These are phyloP conservation scores for Fusarium proliferatum DNA, from an alignment of 2,329 filamentous ascomycete species.

Conservation along the genomic window DNA sequence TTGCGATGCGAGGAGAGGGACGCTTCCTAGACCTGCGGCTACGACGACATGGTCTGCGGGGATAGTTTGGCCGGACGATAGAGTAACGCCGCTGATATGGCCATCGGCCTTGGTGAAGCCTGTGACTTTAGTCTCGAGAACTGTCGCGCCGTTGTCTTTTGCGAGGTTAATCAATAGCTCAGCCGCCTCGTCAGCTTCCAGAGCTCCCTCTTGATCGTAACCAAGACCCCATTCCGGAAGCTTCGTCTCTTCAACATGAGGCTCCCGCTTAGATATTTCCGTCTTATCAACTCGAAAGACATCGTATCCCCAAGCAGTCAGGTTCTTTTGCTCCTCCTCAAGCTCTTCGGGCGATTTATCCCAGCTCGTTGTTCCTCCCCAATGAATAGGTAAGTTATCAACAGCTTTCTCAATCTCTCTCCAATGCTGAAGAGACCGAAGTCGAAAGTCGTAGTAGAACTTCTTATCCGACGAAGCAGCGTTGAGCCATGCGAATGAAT, in stretches of 20 bases:
- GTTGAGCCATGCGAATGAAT: slow-evolving; percentile 20
- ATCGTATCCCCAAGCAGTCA: slow-evolving; percentile 10
- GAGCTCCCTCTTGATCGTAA: slow-evolving; percentile 13
- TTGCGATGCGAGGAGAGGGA: slow-evolving; percentile 10
- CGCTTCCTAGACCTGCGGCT: slow-evolving; percentile 19
- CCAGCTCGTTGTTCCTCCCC: slow-evolving; percentile 9
- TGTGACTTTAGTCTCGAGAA: neutral
- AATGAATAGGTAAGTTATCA: slow-evolving; percentile 1
- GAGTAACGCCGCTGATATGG: neutral
- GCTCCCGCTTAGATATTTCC: neutral
- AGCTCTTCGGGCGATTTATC: neutral
- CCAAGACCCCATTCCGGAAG: slow-evolving; percentile 14
- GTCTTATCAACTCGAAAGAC: neutral
- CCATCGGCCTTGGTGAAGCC: neutral
- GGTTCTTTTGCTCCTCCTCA: slow-evolving; percentile 4
- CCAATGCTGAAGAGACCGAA: slow-evolving; percentile 6
- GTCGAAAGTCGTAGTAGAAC: slow-evolving; percentile 22
- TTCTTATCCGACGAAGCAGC: slow-evolving; percentile 7
- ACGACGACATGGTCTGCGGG: slow-evolving; percentile 7
- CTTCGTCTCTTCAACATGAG: neutral
- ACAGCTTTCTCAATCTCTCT: slow-evolving; percentile 1
- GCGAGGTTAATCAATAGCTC: neutral
- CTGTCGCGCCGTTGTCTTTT: neutral
- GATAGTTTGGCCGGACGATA: neutral
- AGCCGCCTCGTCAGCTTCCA: slow-evolving; percentile 15